phyloP scores from a whole-genome alignment of 2,329 filamentous ascomycete species.

The Fusarium sp. region DNA sequence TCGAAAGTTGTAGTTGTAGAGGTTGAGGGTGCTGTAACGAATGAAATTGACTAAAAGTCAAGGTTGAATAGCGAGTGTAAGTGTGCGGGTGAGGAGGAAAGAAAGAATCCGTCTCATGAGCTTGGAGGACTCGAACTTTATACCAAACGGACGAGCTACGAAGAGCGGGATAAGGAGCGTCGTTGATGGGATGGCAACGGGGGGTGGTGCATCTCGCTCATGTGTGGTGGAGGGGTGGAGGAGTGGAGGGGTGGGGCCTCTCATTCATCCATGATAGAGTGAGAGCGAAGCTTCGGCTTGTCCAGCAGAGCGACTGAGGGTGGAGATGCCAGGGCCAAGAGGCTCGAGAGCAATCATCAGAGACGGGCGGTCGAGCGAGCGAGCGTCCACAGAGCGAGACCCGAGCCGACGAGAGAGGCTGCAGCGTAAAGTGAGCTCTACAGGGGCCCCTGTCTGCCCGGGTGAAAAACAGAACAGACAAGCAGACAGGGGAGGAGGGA shows the following conservation, averaged over 20 bases:
- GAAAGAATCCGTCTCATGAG: constrained; percentile 52
- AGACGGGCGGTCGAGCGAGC: constrained; percentile 12
- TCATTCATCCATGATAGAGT: constrained; percentile 7
- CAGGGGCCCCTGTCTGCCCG: constrained; percentile 20
- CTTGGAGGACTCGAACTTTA: constrained; percentile 65
- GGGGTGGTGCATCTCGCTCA: constrained; percentile 9
- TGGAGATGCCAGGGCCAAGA: constrained; percentile 27
- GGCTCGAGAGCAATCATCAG: constrained; percentile 11
- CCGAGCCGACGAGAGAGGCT: constrained; percentile 6
- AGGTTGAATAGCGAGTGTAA: constrained; percentile 47
- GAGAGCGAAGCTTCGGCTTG: constrained; percentile 17
- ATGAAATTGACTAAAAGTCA: constrained; percentile 51
- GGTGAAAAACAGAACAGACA: constrained; percentile 11
- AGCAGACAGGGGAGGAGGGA: background rate
- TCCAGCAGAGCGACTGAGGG: constrained; percentile 15
- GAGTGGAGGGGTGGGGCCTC: constrained; percentile 8
- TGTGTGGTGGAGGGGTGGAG: constrained; percentile 18
- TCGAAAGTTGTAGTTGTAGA: constrained; percentile 50
- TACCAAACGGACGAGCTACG: constrained; percentile 54
- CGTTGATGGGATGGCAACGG: constrained; percentile 39
- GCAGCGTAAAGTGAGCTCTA: constrained; percentile 25
- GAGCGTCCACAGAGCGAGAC: constrained; percentile 13
- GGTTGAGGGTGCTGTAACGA: constrained; percentile 47
- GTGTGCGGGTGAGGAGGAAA: constrained; percentile 62
- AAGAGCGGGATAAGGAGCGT: constrained; percentile 34